Percentiles rank a stretch among this genome's conserved stretches.
phyloP scores from a whole-genome alignment of 441 rosid species.

The Pelargonium fulgidum region DNA sequence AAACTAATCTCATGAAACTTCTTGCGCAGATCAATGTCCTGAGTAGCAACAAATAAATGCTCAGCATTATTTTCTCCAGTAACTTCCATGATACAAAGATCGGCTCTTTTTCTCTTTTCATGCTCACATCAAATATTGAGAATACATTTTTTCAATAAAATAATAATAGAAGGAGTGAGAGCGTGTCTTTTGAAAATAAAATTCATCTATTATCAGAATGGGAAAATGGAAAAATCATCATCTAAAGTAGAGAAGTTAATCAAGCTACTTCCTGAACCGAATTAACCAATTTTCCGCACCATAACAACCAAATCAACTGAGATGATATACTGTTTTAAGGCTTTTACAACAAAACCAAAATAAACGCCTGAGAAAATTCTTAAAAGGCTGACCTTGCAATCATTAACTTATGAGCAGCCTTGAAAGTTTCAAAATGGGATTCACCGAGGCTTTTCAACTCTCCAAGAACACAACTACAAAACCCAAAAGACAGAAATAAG shows the following conservation, averaged over 20 bases:
- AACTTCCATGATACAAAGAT: conserved; percentile 53
- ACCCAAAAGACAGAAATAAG: conserved; percentile 7
- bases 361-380: not conserved
- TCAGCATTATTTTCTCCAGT: conserved; percentile 58
- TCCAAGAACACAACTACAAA: conserved; percentile 55
- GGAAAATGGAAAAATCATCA: too few species aligned
- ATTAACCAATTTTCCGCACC: too few species aligned
- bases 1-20: conserved; percentile 58
- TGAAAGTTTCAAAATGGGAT: conserved; percentile 46
- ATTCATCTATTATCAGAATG: too few species aligned
- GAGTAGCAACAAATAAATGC: conserved; percentile 80
- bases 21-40: conserved; percentile 58
- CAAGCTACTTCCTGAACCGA: not conserved
- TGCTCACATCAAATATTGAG: conserved; percentile 59
- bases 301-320: not conserved
- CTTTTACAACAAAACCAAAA: too few species aligned
- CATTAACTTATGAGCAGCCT: conserved; percentile 48
- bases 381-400: conserved; percentile 49
- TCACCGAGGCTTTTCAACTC: conserved; percentile 68
- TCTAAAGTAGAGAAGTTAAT: not conserved
- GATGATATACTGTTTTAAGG: not conserved
- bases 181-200: not conserved
- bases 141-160: too few species aligned
- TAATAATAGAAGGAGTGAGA: not conserved
- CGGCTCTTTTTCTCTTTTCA: conserved; percentile 49